A percentile compares a stretch with the other conserved stretches of the same genome.
These are phyloP conservation scores for Candida chauliodis DNA, from an alignment of 805 yeast genomes.

Conservation along the genomic window DNA sequence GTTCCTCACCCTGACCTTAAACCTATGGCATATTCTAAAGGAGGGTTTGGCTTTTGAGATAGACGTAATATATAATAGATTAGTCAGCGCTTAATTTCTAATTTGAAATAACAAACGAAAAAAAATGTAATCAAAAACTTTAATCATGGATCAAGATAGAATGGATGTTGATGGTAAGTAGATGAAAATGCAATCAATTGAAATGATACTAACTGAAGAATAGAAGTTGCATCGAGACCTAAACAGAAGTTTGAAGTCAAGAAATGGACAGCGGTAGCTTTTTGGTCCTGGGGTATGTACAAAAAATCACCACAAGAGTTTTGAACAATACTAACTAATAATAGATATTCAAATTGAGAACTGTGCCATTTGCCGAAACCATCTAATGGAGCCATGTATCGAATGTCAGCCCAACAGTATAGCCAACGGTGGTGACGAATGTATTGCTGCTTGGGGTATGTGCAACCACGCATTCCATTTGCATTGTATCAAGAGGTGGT, in stretches of 20 bases:
- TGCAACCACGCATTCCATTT: constrained; percentile 98
- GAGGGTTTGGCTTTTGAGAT: constrained; percentile 39
- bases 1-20: constrained; percentile 87
- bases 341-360: constrained; percentile 81
- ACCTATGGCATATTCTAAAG: constrained; percentile 84
- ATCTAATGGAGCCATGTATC: constrained; percentile 96
- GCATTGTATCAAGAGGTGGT: constrained; percentile 96
- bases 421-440: constrained; percentile 62
- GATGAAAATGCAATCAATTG: too few species aligned
- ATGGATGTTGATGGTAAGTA: constrained; percentile 6
- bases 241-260: constrained; percentile 85
- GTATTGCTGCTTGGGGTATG: constrained; percentile 95
- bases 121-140: neutral
- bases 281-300: constrained; percentile 92
- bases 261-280: constrained; percentile 99
- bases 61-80: neutral
- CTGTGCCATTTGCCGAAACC: constrained; percentile 97
- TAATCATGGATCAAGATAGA: neutral
- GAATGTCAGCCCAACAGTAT: constrained; percentile 80
- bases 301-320: too few species aligned
- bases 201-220: too few species aligned
- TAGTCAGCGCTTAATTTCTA: neutral
- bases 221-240: too few species aligned
- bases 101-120: neutral
- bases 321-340: constrained; percentile 4